Percentiles rank a stretch among this genome's conserved stretches.
Evolutionary conservation across 2,329 filamentous ascomycete genomes (phyloP).

Genomic region (Aspergillus novoparasiticus): DNA sequence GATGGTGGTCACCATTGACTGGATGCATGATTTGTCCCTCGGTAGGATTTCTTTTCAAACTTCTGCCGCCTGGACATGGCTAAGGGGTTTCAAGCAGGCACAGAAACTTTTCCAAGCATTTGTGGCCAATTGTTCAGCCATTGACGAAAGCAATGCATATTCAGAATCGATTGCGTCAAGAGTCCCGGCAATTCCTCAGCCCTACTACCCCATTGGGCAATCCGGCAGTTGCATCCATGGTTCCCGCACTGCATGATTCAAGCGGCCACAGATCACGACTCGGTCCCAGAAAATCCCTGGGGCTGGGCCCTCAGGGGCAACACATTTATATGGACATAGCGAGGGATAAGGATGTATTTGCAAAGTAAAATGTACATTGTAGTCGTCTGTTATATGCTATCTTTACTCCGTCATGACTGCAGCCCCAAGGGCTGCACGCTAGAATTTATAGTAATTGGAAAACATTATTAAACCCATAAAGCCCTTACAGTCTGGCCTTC

Average conservation of each 20-base stretch:
- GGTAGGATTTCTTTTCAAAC: neutral
- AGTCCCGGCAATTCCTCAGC: neutral
- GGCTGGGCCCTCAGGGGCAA: neutral
- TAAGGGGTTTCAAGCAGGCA: neutral
- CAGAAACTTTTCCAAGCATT: neutral
- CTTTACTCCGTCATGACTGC: conserved; percentile 12
- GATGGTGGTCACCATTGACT: neutral
- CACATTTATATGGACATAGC: neutral
- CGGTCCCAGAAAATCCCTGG: neutral
- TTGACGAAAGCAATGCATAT: neutral
- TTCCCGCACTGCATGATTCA: neutral
- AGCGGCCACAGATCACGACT: neutral
- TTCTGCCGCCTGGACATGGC: neutral
- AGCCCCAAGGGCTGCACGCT: conserved; percentile 15
- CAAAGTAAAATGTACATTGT: conserved; percentile 16
- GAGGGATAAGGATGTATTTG: neutral
- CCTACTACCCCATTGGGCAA: neutral
- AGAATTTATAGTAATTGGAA: conserved; percentile 17
- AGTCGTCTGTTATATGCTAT: conserved; percentile 11
- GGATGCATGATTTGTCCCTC: neutral
- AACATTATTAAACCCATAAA: conserved; percentile 12
- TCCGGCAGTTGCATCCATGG: neutral
- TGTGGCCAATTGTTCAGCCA: neutral
- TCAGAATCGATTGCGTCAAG: conserved; percentile 23
- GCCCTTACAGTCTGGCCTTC: conserved; percentile 38